phyloP scores from a whole-genome alignment of 1,139 yeast species.

The Candida tetrigidarum region DNA sequence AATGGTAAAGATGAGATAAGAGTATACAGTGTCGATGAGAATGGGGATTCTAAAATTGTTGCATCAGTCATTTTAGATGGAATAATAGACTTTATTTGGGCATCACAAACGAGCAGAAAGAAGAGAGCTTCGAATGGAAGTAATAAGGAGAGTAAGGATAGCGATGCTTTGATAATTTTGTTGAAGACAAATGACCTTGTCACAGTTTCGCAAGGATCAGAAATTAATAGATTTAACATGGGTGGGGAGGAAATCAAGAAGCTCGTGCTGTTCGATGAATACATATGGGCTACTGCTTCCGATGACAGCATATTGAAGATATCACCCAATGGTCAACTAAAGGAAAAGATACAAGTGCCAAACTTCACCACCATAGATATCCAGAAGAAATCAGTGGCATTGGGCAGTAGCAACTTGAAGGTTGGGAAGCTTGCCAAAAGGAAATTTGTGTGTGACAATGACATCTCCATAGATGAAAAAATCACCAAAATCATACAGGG shows the following conservation, averaged over 20 bases:
- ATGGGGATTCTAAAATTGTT: slow-evolving; percentile 8
- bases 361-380: slow-evolving; percentile 4
- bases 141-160: slow-evolving; percentile 2
- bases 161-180: slow-evolving; percentile 35
- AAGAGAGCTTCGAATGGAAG: slow-evolving; percentile 16
- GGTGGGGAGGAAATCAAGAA: slow-evolving; percentile 14
- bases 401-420: slow-evolving; percentile 7
- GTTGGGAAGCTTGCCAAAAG: slow-evolving; percentile 11
- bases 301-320: slow-evolving; percentile 7
- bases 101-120: slow-evolving; percentile 16
- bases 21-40: slow-evolving; percentile 25
- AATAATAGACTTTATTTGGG: slow-evolving; percentile 25
- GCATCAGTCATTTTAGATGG: slow-evolving; percentile 20
- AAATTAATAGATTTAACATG: slow-evolving; percentile 34
- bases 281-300: slow-evolving; percentile 11
- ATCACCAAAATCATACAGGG: slow-evolving; percentile 2
- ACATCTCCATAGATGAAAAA: slow-evolving; percentile 6
- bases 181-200: slow-evolving; percentile 42
- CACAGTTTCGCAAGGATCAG: slow-evolving; percentile 46
- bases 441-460: slow-evolving; percentile 10
- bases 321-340: slow-evolving; percentile 6
- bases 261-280: slow-evolving; percentile 11
- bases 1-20: slow-evolving; percentile 41
- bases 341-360: slow-evolving; percentile 7
- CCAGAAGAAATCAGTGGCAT: not conserved